These are phyloP conservation scores for Termitomyces sp. DNA, from an alignment of 768 basidiomycete species.

Conservation along the genomic window DNA sequence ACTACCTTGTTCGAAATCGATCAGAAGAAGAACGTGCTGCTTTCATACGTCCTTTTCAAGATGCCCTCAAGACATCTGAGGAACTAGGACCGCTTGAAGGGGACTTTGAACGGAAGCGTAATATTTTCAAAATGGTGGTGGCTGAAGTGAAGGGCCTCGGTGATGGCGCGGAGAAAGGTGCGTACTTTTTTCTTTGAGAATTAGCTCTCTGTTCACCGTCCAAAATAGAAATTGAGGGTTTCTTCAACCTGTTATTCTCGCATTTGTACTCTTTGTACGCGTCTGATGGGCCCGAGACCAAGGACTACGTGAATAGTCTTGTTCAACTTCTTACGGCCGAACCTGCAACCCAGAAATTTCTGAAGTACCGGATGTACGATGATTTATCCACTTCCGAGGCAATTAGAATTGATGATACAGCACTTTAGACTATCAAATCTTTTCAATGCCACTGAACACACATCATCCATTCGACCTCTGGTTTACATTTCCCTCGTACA, in stretches of 20 bases:
- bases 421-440: constrained; percentile 65
- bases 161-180: constrained; percentile 75
- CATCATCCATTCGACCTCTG: constrained; percentile 54
- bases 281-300: constrained; percentile 48
- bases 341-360: constrained; percentile 41
- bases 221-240: constrained; percentile 73
- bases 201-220: background rate
- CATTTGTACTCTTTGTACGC: constrained; percentile 63
- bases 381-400: background rate
- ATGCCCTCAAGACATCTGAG: constrained; percentile 45
- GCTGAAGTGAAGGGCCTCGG: constrained; percentile 63
- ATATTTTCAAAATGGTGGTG: constrained; percentile 55
- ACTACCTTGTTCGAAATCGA: constrained; percentile 61
- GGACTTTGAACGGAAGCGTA: constrained; percentile 45
- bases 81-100: constrained; percentile 48
- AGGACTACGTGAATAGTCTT: constrained; percentile 42
- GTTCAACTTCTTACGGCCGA: constrained; percentile 52
- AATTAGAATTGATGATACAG: constrained; percentile 5
- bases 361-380: constrained; percentile 75
- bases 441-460: constrained; percentile 70
- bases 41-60: constrained; percentile 63
- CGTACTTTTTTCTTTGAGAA: background rate
- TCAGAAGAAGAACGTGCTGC: constrained; percentile 63
- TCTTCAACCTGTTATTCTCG: constrained; percentile 78
- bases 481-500: constrained; percentile 62